Evolutionary conservation across 345 rosid species (phyloP), one percentile per base, ranked within the genome.

Genomic region (Eucalyptus victrix): DNA sequence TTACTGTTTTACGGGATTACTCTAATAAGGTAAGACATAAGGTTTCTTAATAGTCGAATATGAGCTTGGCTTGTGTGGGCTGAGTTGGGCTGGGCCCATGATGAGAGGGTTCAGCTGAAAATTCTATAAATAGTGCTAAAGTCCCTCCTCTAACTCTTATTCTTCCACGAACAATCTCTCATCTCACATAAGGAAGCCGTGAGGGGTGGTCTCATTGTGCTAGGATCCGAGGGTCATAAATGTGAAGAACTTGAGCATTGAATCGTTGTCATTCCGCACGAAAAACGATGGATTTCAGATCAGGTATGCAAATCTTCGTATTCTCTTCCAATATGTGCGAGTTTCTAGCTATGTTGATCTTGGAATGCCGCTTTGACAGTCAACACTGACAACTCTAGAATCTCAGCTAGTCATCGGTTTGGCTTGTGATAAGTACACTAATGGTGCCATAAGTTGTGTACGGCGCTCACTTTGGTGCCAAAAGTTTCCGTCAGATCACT

Each of bases 11-110:
- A 49, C 1, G 3, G 0, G 7, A 2, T 49, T 49, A 2, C 1
- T 49, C 1, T 49, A 49, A 49, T 49, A 49, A 49, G 1, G 7
- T 2, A 49, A 49, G 51, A 49, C 7, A 49, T 49, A 49, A 49
- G 51, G 18, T 49, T 49, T 49, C 1, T 49, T 49, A 15, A 49
- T 49, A 49, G 0, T 49, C 0, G 18, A 49, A 49, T 15, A 49
- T 49, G 51, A 0, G 51, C 0, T 1, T 15, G 7, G 3, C 0
- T 49, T 49, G 51, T 49, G 18, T 49, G 51, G 51, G 51, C 1
- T 0, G 0, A 49, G 51, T 49, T 49, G 1, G 18, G 51, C 3
- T 0, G 0, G 3, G 18, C 3, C 0, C 3, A 1, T 49, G 6
- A 49, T 49, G 7, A 49, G 7, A 49, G 3, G 6, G 1, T 6